A percentile compares a stretch with the other conserved stretches of the same genome.
phyloP scores from a whole-genome alignment of 208 protist species.

The Acanthamoeba royreba region DNA sequence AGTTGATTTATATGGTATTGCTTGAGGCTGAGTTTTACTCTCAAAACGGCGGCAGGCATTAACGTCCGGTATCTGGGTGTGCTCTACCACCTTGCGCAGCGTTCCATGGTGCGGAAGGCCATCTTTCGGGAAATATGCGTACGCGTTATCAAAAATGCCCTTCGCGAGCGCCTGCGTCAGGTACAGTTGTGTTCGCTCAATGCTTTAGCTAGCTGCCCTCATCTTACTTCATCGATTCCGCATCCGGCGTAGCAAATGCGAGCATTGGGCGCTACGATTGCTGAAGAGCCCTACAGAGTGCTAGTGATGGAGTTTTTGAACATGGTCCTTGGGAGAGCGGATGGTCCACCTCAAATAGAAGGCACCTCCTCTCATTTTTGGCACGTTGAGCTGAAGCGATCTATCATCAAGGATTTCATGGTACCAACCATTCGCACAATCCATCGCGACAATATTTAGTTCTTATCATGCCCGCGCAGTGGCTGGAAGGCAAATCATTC shows the following conservation, averaged over 20 bases:
- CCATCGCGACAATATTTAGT: background rate
- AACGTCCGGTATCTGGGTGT: conserved; percentile 40
- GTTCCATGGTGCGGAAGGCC: background rate
- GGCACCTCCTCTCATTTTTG: background rate
- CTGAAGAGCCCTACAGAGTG: background rate
- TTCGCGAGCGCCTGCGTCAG: background rate
- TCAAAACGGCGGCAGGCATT: background rate
- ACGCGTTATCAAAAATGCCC: conserved; percentile 11
- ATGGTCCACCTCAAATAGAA: background rate
- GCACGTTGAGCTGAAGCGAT: conserved; percentile 3
- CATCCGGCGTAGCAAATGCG: background rate
- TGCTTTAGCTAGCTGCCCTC: background rate
- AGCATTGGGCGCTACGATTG: background rate
- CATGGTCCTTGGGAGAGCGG: background rate
- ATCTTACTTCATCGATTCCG: background rate
- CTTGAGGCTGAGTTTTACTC: background rate
- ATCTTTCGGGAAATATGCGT: background rate
- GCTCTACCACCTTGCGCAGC: background rate
- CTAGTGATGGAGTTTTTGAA: conserved; percentile 21
- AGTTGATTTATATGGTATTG: too few species aligned
- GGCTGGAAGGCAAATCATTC: background rate
- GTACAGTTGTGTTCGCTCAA: background rate
- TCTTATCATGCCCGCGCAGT: background rate
- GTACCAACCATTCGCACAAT: background rate
- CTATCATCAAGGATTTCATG: conserved; percentile 9